Percentiles rank a stretch among this genome's conserved stretches.
phyloP scores from a whole-genome alignment of 2,329 filamentous ascomycete genomes.

The Periglandula ipomoeae region DNA sequence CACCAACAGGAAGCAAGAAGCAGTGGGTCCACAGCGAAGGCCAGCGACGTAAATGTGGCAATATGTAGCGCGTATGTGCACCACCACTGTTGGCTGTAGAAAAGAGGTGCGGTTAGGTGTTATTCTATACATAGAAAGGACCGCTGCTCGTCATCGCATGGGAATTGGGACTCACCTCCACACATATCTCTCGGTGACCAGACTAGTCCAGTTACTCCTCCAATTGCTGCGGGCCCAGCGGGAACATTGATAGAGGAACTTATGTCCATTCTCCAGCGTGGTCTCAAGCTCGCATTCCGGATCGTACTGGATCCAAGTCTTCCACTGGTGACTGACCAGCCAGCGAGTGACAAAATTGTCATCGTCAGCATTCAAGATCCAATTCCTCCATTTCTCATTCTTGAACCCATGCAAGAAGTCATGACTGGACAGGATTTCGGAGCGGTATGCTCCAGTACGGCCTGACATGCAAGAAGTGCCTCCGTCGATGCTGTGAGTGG shows the following conservation, averaged over 20 bases:
- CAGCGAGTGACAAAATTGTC: slow-evolving; percentile 98
- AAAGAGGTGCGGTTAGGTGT: too few species aligned
- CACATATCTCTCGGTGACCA: slow-evolving; percentile 74
- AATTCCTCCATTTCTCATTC: slow-evolving; percentile 81
- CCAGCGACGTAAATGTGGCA: slow-evolving; percentile 85
- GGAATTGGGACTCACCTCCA: slow-evolving; percentile 62
- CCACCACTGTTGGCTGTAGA: slow-evolving; percentile 74
- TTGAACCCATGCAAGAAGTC: slow-evolving; percentile 85
- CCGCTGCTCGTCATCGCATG: background rate
- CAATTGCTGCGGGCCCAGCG: slow-evolving; percentile 97
- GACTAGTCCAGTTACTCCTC: slow-evolving; percentile 90
- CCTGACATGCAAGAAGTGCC: slow-evolving; percentile 96
- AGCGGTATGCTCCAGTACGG: slow-evolving; percentile 84
- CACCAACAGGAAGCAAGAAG: slow-evolving; percentile 61
- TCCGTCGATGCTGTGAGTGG: slow-evolving; percentile 89
- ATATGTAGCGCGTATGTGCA: slow-evolving; percentile 88
- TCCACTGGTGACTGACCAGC: slow-evolving; percentile 86
- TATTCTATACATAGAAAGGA: too few species aligned
- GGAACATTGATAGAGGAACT: slow-evolving; percentile 88
- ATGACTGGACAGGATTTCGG: slow-evolving; percentile 75
- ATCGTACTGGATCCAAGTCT: slow-evolving; percentile 93
- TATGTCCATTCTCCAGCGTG: slow-evolving; percentile 78
- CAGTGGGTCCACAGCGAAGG: slow-evolving; percentile 67
- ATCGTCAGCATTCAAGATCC: slow-evolving; percentile 89
- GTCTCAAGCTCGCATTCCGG: slow-evolving; percentile 86